A percentile compares a stretch with the other conserved stretches of the same genome.
phyloP scores from a whole-genome alignment of 495 filamentous ascomycete genomes.

The Opeltia flavorubescens region DNA sequence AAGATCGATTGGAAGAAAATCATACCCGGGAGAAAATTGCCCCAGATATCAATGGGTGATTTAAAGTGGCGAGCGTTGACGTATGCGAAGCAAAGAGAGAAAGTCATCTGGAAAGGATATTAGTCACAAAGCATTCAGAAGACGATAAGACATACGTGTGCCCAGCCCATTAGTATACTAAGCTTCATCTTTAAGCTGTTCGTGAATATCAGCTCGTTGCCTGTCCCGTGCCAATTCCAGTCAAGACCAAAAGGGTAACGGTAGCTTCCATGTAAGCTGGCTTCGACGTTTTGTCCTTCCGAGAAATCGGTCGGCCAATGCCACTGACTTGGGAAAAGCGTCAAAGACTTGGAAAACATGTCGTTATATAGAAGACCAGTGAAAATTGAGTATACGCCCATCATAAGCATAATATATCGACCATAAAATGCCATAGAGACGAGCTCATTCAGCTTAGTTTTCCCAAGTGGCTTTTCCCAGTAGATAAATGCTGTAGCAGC shows the following conservation, averaged over 20 bases:
- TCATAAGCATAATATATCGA: slow-evolving; percentile 95
- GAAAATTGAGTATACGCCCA: slow-evolving; percentile 93
- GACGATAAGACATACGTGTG: slow-evolving; percentile 42
- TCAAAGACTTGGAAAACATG: slow-evolving; percentile 82
- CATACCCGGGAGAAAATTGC: slow-evolving; percentile 95
- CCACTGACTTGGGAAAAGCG: slow-evolving; percentile 83
- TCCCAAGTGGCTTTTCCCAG: slow-evolving; percentile 70
- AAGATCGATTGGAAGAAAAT: slow-evolving; percentile 99
- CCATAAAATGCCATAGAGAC: slow-evolving; percentile 98
- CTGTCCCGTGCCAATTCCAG: slow-evolving; percentile 91
- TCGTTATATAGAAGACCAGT: slow-evolving; percentile 98
- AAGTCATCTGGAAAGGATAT: slow-evolving; percentile 61
- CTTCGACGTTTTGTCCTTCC: slow-evolving; percentile 43
- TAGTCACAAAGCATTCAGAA: not conserved
- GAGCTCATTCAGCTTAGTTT: slow-evolving; percentile 83
- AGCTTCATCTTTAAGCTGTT: slow-evolving; percentile 99
- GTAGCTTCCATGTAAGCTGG: slow-evolving; percentile 51
- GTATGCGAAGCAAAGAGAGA: slow-evolving; percentile 82
- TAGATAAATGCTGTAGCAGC: slow-evolving; percentile 84
- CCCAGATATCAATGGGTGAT: slow-evolving; percentile 84
- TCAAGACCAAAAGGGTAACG: slow-evolving; percentile 93
- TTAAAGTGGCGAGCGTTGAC: slow-evolving; percentile 93
- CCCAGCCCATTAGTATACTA: slow-evolving; percentile 89
- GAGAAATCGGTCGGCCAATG: slow-evolving; percentile 59
- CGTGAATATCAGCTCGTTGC: slow-evolving; percentile 83